Conservation (phyloP, 2,329 filamentous ascomycete species). For the Colletotrichum orchidophilum region DNA sequence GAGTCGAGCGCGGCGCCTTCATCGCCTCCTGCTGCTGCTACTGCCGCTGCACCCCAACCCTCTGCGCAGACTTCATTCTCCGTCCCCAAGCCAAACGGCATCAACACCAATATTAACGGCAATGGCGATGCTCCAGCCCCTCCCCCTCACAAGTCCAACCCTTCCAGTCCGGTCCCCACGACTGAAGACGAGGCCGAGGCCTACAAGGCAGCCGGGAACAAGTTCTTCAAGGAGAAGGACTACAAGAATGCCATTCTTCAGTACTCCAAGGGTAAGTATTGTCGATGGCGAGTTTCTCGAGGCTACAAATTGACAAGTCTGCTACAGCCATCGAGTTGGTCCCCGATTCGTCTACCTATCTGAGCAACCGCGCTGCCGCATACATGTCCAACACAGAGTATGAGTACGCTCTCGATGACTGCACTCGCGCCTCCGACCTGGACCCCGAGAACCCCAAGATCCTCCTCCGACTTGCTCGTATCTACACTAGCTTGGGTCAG, state of each 20-base stretch:
- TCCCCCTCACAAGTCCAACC: conserved; percentile 76
- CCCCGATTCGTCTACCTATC: conserved; percentile 86
- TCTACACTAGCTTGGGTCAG: conserved; percentile 87
- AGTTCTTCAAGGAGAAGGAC: conserved; percentile 95
- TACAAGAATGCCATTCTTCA: conserved; percentile 89
- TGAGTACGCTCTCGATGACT: conserved; percentile 85
- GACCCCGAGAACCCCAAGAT: conserved; percentile 91
- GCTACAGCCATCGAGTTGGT: conserved; percentile 87
- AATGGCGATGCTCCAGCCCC: conserved; percentile 69
- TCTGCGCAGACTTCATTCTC: conserved; percentile 57
- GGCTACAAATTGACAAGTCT: conserved; percentile 8
- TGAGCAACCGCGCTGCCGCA: conserved; percentile 94
- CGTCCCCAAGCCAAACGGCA: conserved; percentile 62
- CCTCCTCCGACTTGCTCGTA: conserved; percentile 84
- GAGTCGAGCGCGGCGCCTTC: conserved; percentile 64
- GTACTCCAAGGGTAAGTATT: conserved; percentile 87
- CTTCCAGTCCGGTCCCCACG: conserved; percentile 64
- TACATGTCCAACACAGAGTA: conserved; percentile 89
- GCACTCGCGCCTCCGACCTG: conserved; percentile 80
- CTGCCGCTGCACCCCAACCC: conserved; percentile 46
- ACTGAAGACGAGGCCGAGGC: conserved; percentile 82
- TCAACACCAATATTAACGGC: conserved; percentile 54
- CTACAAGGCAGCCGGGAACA: conserved; percentile 94
- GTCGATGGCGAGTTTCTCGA: background rate
- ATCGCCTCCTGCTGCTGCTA: conserved; percentile 60